Percentiles rank a stretch among this genome's conserved stretches.
phyloP scores from a whole-genome alignment of 2,329 filamentous ascomycete species.

The Fusarium domesticum region DNA sequence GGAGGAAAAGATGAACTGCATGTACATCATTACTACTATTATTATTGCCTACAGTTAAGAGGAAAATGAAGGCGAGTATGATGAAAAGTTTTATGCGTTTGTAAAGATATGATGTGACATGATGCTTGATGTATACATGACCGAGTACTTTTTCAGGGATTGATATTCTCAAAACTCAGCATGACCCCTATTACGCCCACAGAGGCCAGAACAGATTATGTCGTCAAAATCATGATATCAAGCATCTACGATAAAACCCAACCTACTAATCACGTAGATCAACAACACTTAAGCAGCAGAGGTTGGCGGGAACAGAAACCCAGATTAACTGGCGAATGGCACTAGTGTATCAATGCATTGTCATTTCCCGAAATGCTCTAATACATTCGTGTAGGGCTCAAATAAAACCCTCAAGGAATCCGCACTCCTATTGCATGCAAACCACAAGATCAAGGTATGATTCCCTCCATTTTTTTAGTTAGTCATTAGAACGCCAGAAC shows the following conservation, averaged over 20 bases:
- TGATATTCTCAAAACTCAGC: too few species aligned
- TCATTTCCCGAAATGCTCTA: slow-evolving; percentile 38
- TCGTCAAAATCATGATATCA: too few species aligned
- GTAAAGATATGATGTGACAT: too few species aligned
- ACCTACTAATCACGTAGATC: not conserved
- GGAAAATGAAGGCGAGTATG: not conserved
- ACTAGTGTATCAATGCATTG: slow-evolving; percentile 33
- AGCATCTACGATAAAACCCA: too few species aligned
- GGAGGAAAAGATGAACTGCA: slow-evolving; percentile 11
- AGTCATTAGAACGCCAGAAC: slow-evolving; percentile 33
- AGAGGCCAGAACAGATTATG: too few species aligned
- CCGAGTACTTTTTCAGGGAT: too few species aligned
- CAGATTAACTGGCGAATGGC: slow-evolving; percentile 20
- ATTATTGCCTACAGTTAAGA: not conserved
- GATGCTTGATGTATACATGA: too few species aligned
- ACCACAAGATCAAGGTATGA: slow-evolving; percentile 39
- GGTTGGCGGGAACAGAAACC: too few species aligned
- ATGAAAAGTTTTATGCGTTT: not conserved
- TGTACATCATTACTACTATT: slow-evolving; percentile 16
- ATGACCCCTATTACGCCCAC: too few species aligned
- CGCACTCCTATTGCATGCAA: slow-evolving; percentile 43
- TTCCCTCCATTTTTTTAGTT: slow-evolving; percentile 31
- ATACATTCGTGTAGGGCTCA: slow-evolving; percentile 37
- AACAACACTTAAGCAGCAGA: too few species aligned
- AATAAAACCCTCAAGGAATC: slow-evolving; percentile 34